A percentile compares a stretch with the other conserved stretches of the same genome.
Evolutionary conservation across 1,284 basidiomycete genomes (phyloP).

Genomic region (Papiliotrema terrestris): DNA sequence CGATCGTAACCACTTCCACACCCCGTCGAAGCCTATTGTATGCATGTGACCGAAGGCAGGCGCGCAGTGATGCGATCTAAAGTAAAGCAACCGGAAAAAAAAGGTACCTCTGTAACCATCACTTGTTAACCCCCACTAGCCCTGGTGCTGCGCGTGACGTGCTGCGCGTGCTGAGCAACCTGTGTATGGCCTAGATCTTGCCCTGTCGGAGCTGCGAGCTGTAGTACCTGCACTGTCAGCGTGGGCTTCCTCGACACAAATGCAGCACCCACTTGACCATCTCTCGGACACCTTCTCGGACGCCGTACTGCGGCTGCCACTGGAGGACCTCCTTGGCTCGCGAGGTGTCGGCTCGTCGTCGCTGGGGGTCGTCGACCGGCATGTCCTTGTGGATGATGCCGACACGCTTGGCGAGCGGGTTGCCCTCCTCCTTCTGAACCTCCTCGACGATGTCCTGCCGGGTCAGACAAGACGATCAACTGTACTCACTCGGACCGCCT

Average conservation of each 20-base stretch:
- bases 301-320: slow-evolving; percentile 83
- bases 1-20: no score
- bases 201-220: slow-evolving; percentile 20
- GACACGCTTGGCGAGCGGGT: slow-evolving; percentile 57
- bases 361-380: slow-evolving; percentile 90
- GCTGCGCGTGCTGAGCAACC: background rate
- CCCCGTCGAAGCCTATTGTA: no score
- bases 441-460: slow-evolving; percentile 74
- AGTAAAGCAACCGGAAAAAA: no score
- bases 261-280: background rate
- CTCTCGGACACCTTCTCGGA: slow-evolving; percentile 39
- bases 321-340: slow-evolving; percentile 77
- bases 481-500: slow-evolving; percentile 62
- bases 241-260: no score
- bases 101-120: no score
- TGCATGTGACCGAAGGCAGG: no score
- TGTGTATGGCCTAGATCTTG: slow-evolving; percentile 13
- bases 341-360: slow-evolving; percentile 85
- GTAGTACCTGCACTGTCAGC: slow-evolving; percentile 30
- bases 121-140: no score
- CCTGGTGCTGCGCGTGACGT: no score
- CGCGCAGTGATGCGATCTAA: no score
- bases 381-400: slow-evolving; percentile 78
- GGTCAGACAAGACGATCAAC: slow-evolving; percentile 1
- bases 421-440: slow-evolving; percentile 77